These are phyloP conservation scores for Leptographium galeiforme DNA, from an alignment of 2,329 filamentous ascomycete genomes.

Conservation along the genomic window DNA sequence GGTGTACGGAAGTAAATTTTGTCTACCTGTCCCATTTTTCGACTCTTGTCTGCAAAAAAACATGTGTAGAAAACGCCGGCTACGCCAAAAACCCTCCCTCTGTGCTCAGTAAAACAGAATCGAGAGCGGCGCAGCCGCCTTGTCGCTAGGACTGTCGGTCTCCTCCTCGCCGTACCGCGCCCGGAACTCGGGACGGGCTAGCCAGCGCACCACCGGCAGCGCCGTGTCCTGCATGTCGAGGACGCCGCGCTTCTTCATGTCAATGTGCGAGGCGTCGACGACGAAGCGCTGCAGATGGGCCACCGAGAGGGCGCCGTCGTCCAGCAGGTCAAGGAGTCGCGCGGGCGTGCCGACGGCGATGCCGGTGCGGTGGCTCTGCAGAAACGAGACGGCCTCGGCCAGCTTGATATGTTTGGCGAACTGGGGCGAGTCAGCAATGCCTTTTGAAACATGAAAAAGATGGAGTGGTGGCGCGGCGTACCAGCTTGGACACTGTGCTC, in stretches of 20 bases:
- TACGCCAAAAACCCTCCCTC: neutral
- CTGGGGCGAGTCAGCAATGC: conserved; percentile 14
- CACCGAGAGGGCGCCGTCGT: conserved; percentile 61
- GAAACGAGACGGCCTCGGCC: conserved; percentile 66
- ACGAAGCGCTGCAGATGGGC: conserved; percentile 65
- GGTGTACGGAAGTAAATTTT: neutral
- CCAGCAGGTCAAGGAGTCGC: conserved; percentile 67
- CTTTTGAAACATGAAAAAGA: neutral
- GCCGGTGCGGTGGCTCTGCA: conserved; percentile 57
- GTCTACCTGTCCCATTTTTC: neutral
- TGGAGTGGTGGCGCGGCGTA: conserved; percentile 17
- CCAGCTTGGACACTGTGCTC: conserved; percentile 68
- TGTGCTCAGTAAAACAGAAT: conserved; percentile 9
- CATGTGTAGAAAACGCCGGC: neutral
- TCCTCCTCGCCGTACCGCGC: conserved; percentile 39
- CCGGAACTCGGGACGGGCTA: conserved; percentile 53
- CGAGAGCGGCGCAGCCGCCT: conserved; percentile 11
- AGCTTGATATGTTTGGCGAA: conserved; percentile 99
- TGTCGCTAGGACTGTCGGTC: conserved; percentile 6
- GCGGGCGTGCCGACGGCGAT: conserved; percentile 86
- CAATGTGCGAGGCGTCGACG: conserved; percentile 83
- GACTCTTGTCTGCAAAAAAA: neutral
- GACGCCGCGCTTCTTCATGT: conserved; percentile 86
- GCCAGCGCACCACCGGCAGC: conserved; percentile 62
- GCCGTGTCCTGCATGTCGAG: conserved; percentile 93